Evolutionary conservation across 495 filamentous ascomycete species (phyloP).

Genomic region (Talaromyces proteolyticus): DNA sequence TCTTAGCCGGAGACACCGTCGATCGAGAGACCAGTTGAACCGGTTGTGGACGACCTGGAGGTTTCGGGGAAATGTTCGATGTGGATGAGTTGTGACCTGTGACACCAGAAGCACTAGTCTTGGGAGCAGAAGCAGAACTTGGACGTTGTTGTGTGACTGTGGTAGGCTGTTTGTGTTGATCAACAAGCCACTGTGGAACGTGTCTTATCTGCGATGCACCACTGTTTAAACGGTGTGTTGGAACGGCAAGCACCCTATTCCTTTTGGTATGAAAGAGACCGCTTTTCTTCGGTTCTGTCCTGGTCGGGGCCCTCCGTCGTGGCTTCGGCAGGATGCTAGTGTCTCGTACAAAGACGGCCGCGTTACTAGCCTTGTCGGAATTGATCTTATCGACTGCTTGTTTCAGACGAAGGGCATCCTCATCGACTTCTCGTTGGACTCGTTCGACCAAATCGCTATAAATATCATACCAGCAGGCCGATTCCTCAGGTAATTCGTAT

Average conservation of each 20-base stretch:
- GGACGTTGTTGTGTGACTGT: background rate
- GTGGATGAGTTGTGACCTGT: background rate
- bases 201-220: slow-evolving; percentile 28
- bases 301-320: slow-evolving; percentile 16
- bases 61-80: background rate
- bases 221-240: slow-evolving; percentile 33
- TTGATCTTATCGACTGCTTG: slow-evolving; percentile 43
- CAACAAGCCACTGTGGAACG: slow-evolving; percentile 36
- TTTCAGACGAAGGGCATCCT: slow-evolving; percentile 43
- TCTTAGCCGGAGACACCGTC: slow-evolving; percentile 7
- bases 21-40: slow-evolving; percentile 1
- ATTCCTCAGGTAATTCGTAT: slow-evolving; percentile 48
- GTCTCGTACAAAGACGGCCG: slow-evolving; percentile 36
- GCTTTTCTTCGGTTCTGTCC: slow-evolving; percentile 18
- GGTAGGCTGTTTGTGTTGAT: slow-evolving; percentile 31
- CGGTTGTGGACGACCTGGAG: background rate
- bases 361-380: slow-evolving; percentile 40
- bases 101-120: background rate
- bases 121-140: background rate
- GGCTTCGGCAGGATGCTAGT: slow-evolving; percentile 18
- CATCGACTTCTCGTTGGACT: slow-evolving; percentile 37
- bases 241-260: slow-evolving; percentile 30
- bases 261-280: slow-evolving; percentile 32
- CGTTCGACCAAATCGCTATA: slow-evolving; percentile 47
- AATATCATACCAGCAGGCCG: slow-evolving; percentile 57